Base-by-base conservation (phyloP, 2,329 filamentous ascomycete species). In the Colletotrichum caudatum region DNA sequence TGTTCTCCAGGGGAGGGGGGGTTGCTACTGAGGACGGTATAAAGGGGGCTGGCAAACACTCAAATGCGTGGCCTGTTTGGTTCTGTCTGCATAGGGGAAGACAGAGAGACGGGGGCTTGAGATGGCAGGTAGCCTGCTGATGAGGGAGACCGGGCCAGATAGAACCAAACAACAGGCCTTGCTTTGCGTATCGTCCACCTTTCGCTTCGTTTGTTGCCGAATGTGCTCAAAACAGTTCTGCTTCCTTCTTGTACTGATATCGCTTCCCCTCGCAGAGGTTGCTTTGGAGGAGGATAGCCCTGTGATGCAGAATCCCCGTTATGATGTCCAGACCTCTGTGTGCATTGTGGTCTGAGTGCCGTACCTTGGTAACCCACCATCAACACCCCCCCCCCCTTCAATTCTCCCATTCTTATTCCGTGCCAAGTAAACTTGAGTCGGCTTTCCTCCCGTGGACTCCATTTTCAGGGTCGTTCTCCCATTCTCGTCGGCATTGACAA, bases 11-110 rank as follows among this genome's bases (percentile, higher is more conserved):
- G 6, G 16, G 2, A 29, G 29, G 29, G 29, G 33, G 7, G 20
- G 29, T 1, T 35, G 20, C 12, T n/a, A 39, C 18, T 23, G 18
- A 29, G 41, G 33, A 53, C 20, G 9, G 44, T 2, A 9, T 26
- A 26, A 51, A 37, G 12, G 18, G 20, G 44, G 35, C 29, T 41
- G 20, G 54, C 53, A 33, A 35, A 67, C 50, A 35, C 68, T 56
- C 44, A 48, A 62, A 58, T 58, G 68, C 64, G 23, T 46, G 37
- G 37, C 66, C 26, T 53, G 53, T 35, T 14, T 12, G n/a, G 44
- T 7, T 35, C 33, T 35, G 44, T n/a, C 48, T 61, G 35, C 3
- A 16, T n/a, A 57, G 20, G 16, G 33, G 16, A 37, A 53, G 14
- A n/a, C 18, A 23, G 39, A 39, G 20, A 11, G 20, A 11, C 44